phyloP scores from a whole-genome alignment of 2,329 filamentous ascomycete species.

The Nigrospora sphaerica region DNA sequence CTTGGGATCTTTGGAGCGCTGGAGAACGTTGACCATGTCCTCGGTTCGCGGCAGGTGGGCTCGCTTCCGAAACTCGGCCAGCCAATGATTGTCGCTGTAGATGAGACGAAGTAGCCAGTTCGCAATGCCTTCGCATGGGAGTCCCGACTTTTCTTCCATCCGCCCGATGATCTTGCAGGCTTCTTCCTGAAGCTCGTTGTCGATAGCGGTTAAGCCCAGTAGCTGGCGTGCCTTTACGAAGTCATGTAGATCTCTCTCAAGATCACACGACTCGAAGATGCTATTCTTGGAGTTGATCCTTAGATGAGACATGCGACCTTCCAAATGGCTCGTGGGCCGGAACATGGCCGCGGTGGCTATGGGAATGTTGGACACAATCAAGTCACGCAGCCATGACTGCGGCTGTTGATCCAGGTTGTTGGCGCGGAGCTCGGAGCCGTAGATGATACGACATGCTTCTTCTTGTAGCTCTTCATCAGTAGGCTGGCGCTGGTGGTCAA shows the following conservation, averaged over 20 bases:
- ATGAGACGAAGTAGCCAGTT: constrained; percentile 51
- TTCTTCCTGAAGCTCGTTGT: constrained; percentile 52
- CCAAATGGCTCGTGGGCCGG: constrained; percentile 35
- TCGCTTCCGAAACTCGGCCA: constrained; percentile 47
- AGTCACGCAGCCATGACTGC: constrained; percentile 50
- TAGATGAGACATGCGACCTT: constrained; percentile 39
- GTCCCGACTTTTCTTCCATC: constrained; percentile 44
- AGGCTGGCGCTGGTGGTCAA: constrained; percentile 31
- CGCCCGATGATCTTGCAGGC: constrained; percentile 50
- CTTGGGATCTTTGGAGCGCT: constrained; percentile 44
- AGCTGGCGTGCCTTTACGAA: constrained; percentile 44
- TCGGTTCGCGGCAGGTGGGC: constrained; percentile 51
- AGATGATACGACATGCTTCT: constrained; percentile 54
- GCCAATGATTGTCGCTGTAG: constrained; percentile 43
- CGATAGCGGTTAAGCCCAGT: constrained; percentile 52
- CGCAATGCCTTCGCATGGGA: constrained; percentile 41
- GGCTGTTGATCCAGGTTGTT: constrained; percentile 28
- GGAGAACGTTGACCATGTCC: constrained; percentile 40
- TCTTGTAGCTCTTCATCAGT: constrained; percentile 46
- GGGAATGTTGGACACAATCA: constrained; percentile 43
- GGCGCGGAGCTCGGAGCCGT: constrained; percentile 42
- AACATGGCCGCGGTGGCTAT: constrained; percentile 37
- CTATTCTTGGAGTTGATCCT: constrained; percentile 52
- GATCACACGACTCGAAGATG: constrained; percentile 48
- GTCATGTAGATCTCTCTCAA: constrained; percentile 47